These are phyloP conservation scores for Purpureocillium takamizusanense DNA, from an alignment of 2,329 filamentous ascomycete species.

Conservation along the genomic window DNA sequence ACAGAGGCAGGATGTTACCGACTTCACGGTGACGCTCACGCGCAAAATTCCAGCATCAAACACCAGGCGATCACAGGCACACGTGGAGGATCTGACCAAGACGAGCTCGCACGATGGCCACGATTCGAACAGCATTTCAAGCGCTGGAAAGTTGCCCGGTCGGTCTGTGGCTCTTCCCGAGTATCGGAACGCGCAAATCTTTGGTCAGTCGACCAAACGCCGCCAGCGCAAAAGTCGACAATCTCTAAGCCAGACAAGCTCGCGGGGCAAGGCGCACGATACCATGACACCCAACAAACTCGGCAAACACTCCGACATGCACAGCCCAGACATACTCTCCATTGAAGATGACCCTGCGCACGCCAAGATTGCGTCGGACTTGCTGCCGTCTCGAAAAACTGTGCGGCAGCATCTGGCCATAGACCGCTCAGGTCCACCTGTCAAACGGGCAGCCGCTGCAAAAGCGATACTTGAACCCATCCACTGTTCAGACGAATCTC, in stretches of 20 bases:
- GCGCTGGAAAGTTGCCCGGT: slow-evolving; percentile 1
- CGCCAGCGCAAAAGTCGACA: too few species aligned
- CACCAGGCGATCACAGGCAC: too few species aligned
- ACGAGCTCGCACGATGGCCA: background rate
- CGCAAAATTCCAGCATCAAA: too few species aligned
- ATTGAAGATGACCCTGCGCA: slow-evolving; percentile 8
- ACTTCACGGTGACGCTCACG: too few species aligned
- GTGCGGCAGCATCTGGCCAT: background rate
- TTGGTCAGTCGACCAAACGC: too few species aligned
- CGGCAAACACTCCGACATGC: background rate
- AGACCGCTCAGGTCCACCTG: slow-evolving; percentile 5
- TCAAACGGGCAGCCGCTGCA: slow-evolving; percentile 8
- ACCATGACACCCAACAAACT: background rate
- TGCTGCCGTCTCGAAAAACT: slow-evolving; percentile 4
- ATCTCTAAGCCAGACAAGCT: too few species aligned
- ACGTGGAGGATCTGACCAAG: too few species aligned
- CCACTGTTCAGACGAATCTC: slow-evolving; percentile 9
- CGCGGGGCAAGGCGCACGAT: background rate
- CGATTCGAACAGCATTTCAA: slow-evolving; percentile 7
- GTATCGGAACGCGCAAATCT: too few species aligned
- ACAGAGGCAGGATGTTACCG: background rate
- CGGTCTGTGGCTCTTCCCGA: background rate
- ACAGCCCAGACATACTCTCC: slow-evolving; percentile 16
- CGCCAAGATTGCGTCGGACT: slow-evolving; percentile 13
- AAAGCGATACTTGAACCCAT: slow-evolving; percentile 5